phyloP scores from a whole-genome alignment of 768 basidiomycete genomes.

The Amanita subjunquillea region DNA sequence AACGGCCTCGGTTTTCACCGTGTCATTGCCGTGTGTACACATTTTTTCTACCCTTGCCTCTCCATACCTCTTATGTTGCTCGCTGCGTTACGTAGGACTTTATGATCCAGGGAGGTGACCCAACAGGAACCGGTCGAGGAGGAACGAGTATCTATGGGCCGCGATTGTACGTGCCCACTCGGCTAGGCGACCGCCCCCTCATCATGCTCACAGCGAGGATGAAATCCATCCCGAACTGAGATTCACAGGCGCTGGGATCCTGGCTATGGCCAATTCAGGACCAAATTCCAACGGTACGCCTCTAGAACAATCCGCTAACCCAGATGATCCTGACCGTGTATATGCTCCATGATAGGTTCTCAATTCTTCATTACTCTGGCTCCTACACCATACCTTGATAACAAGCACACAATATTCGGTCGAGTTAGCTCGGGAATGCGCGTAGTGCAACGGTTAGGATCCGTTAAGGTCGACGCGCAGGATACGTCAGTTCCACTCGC shows the following conservation, averaged over 20 bases:
- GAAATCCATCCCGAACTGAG: constrained; percentile 85
- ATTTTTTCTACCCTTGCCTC: not conserved
- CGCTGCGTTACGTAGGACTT: constrained; percentile 52
- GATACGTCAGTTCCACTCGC: constrained; percentile 51
- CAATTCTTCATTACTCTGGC: constrained; percentile 89
- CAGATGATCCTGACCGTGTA: not conserved
- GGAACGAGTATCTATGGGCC: constrained; percentile 84
- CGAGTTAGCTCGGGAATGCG: constrained; percentile 87
- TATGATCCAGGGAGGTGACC: constrained; percentile 95
- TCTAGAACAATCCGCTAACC: not conserved
- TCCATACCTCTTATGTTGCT: not conserved
- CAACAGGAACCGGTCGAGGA: constrained; percentile 90
- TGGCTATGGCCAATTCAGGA: constrained; percentile 96
- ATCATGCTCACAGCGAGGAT: constrained; percentile 50
- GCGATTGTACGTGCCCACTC: constrained; percentile 56
- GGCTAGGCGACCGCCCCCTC: not conserved
- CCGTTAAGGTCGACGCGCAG: constrained; percentile 82
- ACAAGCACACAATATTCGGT: constrained; percentile 85
- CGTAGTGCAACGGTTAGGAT: constrained; percentile 84
- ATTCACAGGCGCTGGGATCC: constrained; percentile 93
- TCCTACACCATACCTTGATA: constrained; percentile 78
- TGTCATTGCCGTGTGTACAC: constrained; percentile 61
- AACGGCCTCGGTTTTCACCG: constrained; percentile 87
- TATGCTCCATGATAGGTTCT: constrained; percentile 47
- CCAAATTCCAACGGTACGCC: constrained; percentile 75